Evolutionary conservation across 305 asterid genomes (phyloP), one percentile per base, ranked within the genome.

Genomic region (Rubia occidens): DNA sequence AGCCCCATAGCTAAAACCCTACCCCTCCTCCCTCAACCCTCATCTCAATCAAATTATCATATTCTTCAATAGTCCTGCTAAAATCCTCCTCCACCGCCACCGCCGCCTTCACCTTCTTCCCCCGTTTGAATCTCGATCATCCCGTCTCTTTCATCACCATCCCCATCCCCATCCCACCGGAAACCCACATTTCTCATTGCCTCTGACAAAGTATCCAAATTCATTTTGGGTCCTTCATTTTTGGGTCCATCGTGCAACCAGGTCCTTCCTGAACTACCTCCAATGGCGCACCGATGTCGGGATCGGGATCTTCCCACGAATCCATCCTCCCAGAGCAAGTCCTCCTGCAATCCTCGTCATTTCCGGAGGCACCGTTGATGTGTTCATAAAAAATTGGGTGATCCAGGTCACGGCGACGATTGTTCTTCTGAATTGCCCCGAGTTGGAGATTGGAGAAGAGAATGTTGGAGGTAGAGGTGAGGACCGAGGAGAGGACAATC

Each of bases 41-140:
- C 37, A 91, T 89, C 79, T 89, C 98, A 11, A 91, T 91, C 78
- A 91, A 47, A 75, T 90, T 90, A 11, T 93, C 58, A 21, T 51
- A 96, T 64, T 90, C 97, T 2, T 90, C 98, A 3, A 64, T 77
- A 73, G 81, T 89, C 70, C 72, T 68, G 40, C 11, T 40, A 75
- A 72, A 53, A 2, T 8, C 59, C 59, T 4, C 59, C 24, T 32
- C 37, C 37, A 32, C 37, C 0, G 37, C 5, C 37, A 32, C 5
- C 37, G 59, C 59, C 59, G 1, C 10, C 37, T 0, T 0, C 37
- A 5, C 37, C 59, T 49, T 77, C 29, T 26, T 26, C 70, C 74
- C 80, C 88, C 80, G 89, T 65, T 40, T 75, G 82, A 66, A 89
- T 89, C 87, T 89, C 98, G 44, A 89, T 88, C 83, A 89, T 65